A percentile compares a stretch with the other conserved stretches of the same genome.
Conservation (phyloP, 2,329 filamentous ascomycete species). For the Trichoderma breve region DNA sequence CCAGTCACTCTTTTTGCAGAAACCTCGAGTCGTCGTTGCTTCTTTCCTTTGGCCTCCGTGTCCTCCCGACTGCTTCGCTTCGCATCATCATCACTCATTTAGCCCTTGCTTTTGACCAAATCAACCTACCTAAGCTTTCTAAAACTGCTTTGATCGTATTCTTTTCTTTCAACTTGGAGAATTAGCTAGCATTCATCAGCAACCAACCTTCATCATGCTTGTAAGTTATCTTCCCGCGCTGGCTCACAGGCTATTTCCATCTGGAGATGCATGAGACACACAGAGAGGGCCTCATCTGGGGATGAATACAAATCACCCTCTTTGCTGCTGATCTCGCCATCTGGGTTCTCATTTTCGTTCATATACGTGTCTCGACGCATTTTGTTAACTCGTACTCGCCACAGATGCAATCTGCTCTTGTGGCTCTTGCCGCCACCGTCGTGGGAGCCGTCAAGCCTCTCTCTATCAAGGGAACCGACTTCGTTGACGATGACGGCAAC, state of each 20-base stretch:
- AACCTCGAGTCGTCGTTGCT: not conserved
- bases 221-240: not conserved
- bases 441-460: constrained; percentile 58
- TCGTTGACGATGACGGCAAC: constrained; percentile 58
- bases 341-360: not conserved
- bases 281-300: not conserved
- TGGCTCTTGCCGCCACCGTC: constrained; percentile 52
- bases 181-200: constrained; percentile 11
- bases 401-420: constrained; percentile 44
- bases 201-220: constrained; percentile 18
- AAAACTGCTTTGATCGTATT: not conserved
- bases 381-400: not conserved
- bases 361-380: not conserved
- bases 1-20: constrained; percentile 19
- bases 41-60: not conserved
- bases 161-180: not conserved
- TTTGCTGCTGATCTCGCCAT: not conserved
- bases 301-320: not conserved
- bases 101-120: not conserved
- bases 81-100: constrained; percentile 1
- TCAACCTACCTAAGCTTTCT: not conserved
- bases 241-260: not conserved
- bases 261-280: not conserved
- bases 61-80: not conserved
- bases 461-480: constrained; percentile 55